A percentile compares a stretch with the other conserved stretches of the same genome.
Conservation (phyloP, 1,139 yeast genomes). For the Hanseniaspora uvarum region DNA sequence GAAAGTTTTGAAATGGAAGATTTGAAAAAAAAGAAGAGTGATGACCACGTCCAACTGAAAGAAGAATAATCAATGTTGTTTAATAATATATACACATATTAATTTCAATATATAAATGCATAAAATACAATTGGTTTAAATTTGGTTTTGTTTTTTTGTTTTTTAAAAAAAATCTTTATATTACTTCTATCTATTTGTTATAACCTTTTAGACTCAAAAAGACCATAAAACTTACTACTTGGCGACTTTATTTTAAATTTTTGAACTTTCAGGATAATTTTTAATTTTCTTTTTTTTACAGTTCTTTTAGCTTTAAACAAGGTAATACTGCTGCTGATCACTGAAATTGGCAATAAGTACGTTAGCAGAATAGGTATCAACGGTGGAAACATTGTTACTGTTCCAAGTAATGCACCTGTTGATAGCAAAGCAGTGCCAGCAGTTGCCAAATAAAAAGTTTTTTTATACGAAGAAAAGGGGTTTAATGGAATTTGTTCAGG, state of each 20-base stretch:
- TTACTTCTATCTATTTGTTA: not conserved
- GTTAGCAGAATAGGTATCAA: conserved; percentile 1
- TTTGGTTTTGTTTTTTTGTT: too few species aligned
- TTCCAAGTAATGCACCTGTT: not conserved
- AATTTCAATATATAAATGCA: not conserved
- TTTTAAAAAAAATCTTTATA: too few species aligned
- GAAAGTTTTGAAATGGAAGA: conserved; percentile 17
- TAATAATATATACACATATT: too few species aligned
- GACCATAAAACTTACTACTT: not conserved
- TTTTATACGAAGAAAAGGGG: not conserved
- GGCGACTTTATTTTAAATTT: conserved; percentile 1
- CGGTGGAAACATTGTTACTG: not conserved
- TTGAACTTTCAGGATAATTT: not conserved
- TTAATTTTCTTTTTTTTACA: not conserved
- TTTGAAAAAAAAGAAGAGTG: not conserved
- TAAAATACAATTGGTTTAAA: not conserved
- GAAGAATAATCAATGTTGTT: not conserved
- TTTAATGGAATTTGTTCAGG: not conserved
- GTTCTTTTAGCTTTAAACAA: conserved; percentile 9
- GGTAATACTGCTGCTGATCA: not conserved
- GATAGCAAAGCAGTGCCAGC: not conserved
- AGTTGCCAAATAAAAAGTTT: conserved; percentile 1
- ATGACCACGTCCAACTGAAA: not conserved
- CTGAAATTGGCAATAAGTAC: not conserved
- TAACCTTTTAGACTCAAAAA: not conserved